Percentiles rank a stretch among this genome's conserved stretches.
phyloP scores from a whole-genome alignment of 495 filamentous ascomycete species.

The Barbatosphaeria neglecta region DNA sequence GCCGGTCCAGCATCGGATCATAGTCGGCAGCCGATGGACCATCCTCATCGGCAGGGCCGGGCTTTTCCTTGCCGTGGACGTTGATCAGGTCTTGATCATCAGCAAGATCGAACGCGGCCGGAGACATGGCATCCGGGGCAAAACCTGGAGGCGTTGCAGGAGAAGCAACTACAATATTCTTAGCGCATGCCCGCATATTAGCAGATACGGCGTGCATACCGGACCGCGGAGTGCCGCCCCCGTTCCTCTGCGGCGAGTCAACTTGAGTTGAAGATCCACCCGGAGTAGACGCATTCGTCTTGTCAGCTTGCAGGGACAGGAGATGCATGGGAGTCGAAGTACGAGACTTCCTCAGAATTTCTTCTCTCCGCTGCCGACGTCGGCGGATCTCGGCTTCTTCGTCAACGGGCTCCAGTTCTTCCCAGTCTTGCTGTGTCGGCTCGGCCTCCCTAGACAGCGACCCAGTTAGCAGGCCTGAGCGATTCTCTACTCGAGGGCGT shows the following conservation, averaged over 20 bases:
- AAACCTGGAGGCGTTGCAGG: constrained; percentile 24
- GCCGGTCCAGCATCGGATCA: constrained; percentile 86
- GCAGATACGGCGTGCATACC: constrained; percentile 13
- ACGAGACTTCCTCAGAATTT: constrained; percentile 74
- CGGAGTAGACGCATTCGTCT: constrained; percentile 44
- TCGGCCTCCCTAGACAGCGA: constrained; percentile 5
- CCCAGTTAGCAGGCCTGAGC: not conserved
- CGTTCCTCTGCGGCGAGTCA: constrained; percentile 25
- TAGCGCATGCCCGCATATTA: constrained; percentile 4
- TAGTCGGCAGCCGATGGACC: constrained; percentile 92
- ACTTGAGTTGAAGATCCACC: constrained; percentile 33
- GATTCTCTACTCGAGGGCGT: constrained; percentile 2
- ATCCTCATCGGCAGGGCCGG: constrained; percentile 39
- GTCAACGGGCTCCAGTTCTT: constrained; percentile 48
- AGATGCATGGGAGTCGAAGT: constrained; percentile 62
- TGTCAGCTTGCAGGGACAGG: constrained; percentile 59
- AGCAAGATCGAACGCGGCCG: constrained; percentile 30
- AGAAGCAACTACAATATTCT: constrained; percentile 13
- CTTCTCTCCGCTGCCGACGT: constrained; percentile 76
- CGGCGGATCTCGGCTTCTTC: constrained; percentile 76
- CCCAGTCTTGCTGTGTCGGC: constrained; percentile 21
- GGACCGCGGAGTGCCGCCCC: constrained; percentile 29
- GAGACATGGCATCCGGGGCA: constrained; percentile 28
- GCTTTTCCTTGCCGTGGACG: constrained; percentile 34
- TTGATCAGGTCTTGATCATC: constrained; percentile 57